Base-by-base conservation (phyloP, 164 flowering plant species). In the Umbellularia californica region DNA sequence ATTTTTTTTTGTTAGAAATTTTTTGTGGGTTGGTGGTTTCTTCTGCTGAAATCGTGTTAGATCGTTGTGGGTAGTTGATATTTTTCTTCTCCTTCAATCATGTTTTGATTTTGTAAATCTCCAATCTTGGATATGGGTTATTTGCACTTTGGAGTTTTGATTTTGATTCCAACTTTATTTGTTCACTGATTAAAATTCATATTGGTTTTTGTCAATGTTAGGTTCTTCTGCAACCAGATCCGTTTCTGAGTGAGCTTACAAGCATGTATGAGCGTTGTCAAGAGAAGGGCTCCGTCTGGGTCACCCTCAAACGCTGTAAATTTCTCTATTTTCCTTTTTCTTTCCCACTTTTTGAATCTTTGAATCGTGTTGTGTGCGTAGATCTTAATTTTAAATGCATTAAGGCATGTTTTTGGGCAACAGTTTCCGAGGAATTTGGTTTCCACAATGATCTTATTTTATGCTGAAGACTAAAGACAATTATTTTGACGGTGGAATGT, bases 221-320 rank as follows among this genome's bases (percentile, higher is more conserved):
- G 98, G 95, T 85, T 69, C 86, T 84, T 69, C 77, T 91, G 72
- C 93, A 90, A 78, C 86, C 84, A 55, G 98, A 91, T 65, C 92
- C 94, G 2, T 93, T 91, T 79, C 93, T 93, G 15, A 93, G 83
- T 74, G 98, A 93, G 77, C 89, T 93, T 23, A 89, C 95, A 1
- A 89, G 82, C 84, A 90, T 93, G 98, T 91, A 87, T 69, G 93
- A 90, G 84, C 79, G 78, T 33, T 89, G 81, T 75, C 85, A 86
- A 4, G 97, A 91, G 72, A 83, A 84, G 58, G 91, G 92, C 65
- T 88, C 97, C 60, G 92, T 93, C 47, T 93, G 98, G 97, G 95
- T 93, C 68, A 91, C 93, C 60, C 79, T 91, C 24, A 93, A 93
- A 75, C 85, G 89, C 80, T 93, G 97, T 91, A 83, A 74, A 73